Evolutionary conservation across 306 rosid species (phyloP).

Genomic region (Trifolium pratense): DNA sequence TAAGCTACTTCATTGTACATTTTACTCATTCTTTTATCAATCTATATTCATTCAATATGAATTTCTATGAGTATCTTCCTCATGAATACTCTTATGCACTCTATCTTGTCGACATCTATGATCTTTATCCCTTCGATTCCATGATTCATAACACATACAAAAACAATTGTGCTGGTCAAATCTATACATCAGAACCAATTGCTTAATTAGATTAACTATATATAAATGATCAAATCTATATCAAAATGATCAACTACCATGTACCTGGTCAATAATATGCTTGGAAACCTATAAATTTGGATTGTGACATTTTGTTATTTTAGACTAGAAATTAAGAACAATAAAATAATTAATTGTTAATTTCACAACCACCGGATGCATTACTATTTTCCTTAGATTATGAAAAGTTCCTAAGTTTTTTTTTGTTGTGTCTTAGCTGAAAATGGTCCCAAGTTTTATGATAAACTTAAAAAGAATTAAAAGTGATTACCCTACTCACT

Average conservation of each 20-base stretch:
- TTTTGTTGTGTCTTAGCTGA: background rate
- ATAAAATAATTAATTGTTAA: constrained; percentile 17
- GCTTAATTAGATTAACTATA: constrained; percentile 8
- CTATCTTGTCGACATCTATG: too few species aligned
- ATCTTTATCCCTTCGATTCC: too few species aligned
- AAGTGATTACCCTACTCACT: too few species aligned
- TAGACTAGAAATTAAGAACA: constrained; percentile 8
- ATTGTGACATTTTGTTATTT: constrained; percentile 34
- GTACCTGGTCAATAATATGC: constrained; percentile 33
- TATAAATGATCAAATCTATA: background rate
- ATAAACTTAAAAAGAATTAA: background rate
- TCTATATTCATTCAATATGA: too few species aligned
- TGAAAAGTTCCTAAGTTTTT: constrained; percentile 28
- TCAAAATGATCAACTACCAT: constrained; percentile 37
- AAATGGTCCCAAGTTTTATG: constrained; percentile 32
- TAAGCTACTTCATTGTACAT: too few species aligned
- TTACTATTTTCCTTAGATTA: constrained; percentile 17
- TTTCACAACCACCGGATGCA: constrained; percentile 32
- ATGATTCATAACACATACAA: too few species aligned
- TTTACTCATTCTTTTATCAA: too few species aligned
- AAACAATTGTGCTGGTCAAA: constrained; percentile 53
- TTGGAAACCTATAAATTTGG: constrained; percentile 28
- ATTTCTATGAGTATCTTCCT: too few species aligned
- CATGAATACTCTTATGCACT: too few species aligned
- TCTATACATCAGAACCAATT: constrained; percentile 27